Base-by-base conservation (phyloP, 495 filamentous ascomycete species). In the Hypoxylon rickii region DNA sequence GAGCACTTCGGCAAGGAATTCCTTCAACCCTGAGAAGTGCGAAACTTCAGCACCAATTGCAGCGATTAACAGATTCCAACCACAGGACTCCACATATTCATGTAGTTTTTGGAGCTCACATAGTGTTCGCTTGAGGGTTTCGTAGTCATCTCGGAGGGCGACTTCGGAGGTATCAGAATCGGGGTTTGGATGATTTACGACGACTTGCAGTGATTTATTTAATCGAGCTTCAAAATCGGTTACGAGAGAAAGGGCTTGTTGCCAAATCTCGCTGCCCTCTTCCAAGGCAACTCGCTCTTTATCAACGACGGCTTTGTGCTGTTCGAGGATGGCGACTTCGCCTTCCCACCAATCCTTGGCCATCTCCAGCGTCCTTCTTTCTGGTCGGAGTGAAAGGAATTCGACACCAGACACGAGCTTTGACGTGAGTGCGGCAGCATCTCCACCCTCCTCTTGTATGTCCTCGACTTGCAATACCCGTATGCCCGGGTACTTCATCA, bases 21-120 rank as follows among this genome's bases (percentile, higher is more conserved):
- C 72, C 48, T 81, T 78, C 7, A 86, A 89, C 63, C 92, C 85
- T 43, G 71, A 77, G 45, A 96, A 83, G 6, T 95, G 92, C 59
- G 93, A 88, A 3, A 96, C 68, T 63, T 98, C 94, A 1, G 94
- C 90, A 3, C 91, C 88, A 52, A 97, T 86, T 51, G 89, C 92
- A 51, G 88, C 93, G 17, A 96, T 83, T 18, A 98, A 76, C 19
- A 97, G 71, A 33, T 89, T 97, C 94, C 94, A 98, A 5, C 84
- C 81, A 47, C 80, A 81, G 3, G 80, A 77, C 46, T 87, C 78
- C 0, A 86, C 87, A 26, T 79, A 70, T 12, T 80, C 77, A n/a
- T 87, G 64, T 5, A 77, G 79, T 29, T 77, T 71, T 45, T 87
- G 83, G n/a, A 96, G 66, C 8, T 79, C 76, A 2, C 53, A 43